Percentiles rank a stretch among this genome's conserved stretches.
These are phyloP conservation scores for Chlorella sp. DNA, from an alignment of 139 green algal species.

Conservation along the genomic window DNA sequence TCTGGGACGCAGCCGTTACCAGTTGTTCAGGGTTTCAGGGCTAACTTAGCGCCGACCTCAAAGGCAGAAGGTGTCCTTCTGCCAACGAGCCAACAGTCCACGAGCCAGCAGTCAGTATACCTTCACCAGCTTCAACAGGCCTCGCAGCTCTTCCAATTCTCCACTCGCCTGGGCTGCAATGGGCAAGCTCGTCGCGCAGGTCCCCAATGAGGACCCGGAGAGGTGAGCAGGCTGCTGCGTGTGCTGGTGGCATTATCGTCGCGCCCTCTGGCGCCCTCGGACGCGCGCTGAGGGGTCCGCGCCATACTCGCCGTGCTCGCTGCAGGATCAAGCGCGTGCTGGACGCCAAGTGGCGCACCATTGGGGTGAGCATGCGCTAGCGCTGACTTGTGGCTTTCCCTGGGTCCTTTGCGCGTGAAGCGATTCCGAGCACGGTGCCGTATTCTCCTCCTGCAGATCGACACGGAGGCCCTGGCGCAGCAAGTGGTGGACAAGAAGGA, in stretches of 20 bases:
- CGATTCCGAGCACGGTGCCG: too few relatives aligned
- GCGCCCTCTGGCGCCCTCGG: background rate
- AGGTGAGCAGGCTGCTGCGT: too few relatives aligned
- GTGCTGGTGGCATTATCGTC: background rate
- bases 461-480: slow-evolving; percentile 37
- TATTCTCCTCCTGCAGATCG: slow-evolving; percentile 29
- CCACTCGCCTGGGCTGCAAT: background rate
- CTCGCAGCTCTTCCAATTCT: background rate
- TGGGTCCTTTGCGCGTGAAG: background rate
- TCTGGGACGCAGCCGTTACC: too few relatives aligned
- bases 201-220: slow-evolving; percentile 58
- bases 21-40: too few relatives aligned
- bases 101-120: too few relatives aligned
- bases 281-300: too few relatives aligned
- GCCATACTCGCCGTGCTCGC: too few relatives aligned
- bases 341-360: slow-evolving; percentile 61
- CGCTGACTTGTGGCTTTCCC: background rate
- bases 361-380: slow-evolving; percentile 40
- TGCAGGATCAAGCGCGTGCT: slow-evolving; percentile 42
- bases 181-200: slow-evolving; percentile 6
- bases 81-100: too few relatives aligned
- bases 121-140: too few relatives aligned
- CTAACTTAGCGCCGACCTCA: too few relatives aligned
- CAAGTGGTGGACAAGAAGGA: slow-evolving; percentile 42
- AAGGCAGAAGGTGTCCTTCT: too few relatives aligned